Conservation (phyloP, 495 filamentous ascomycete genomes). For the Margaritispora aquatica region DNA sequence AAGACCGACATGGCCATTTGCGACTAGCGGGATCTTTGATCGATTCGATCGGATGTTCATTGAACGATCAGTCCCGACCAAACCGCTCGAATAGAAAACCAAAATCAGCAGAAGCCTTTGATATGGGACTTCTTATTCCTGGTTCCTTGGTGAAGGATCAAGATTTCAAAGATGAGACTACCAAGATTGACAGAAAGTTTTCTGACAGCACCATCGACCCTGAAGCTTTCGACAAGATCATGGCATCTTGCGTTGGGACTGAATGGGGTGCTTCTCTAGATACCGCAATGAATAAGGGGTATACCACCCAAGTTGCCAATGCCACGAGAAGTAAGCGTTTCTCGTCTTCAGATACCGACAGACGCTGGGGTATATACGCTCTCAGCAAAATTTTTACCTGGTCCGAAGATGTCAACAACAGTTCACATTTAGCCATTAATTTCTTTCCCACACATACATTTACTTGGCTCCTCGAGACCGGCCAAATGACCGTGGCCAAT, state of each 20-base stretch:
- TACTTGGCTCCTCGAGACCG: slow-evolving; percentile 54
- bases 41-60: slow-evolving; percentile 58
- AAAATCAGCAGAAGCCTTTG: not conserved
- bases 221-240: slow-evolving; percentile 44
- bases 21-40: slow-evolving; percentile 62
- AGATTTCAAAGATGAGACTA: not conserved
- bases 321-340: not conserved
- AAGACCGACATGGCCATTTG: slow-evolving; percentile 50
- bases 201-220: slow-evolving; percentile 27
- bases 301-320: not conserved
- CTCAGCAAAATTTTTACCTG: slow-evolving; percentile 43
- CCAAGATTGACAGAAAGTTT: slow-evolving; percentile 4
- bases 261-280: not conserved
- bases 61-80: slow-evolving; percentile 4
- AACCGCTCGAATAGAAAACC: not conserved
- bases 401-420: slow-evolving; percentile 18
- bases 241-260: slow-evolving; percentile 28
- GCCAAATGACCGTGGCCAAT: slow-evolving; percentile 56
- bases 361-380: slow-evolving; percentile 46
- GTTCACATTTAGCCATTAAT: slow-evolving; percentile 34
- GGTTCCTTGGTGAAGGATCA: slow-evolving; percentile 8
- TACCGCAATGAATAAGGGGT: not conserved
- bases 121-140: slow-evolving; percentile 10
- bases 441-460: slow-evolving; percentile 48
- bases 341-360: slow-evolving; percentile 24